phyloP scores from a whole-genome alignment of 1,139 yeast species.

The Meyerozyma athensensis region DNA sequence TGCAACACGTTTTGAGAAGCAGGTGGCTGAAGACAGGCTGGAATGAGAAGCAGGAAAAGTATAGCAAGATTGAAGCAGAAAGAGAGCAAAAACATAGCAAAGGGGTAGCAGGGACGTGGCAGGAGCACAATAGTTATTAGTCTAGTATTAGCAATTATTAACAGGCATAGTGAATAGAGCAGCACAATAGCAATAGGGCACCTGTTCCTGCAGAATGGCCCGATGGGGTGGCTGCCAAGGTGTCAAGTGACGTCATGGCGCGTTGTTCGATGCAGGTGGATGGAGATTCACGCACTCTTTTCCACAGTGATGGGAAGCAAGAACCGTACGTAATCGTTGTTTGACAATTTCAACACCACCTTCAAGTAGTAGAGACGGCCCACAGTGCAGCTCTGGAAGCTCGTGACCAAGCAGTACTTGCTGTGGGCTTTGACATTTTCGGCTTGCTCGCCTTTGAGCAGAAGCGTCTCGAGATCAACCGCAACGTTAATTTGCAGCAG shows the following conservation, averaged over 20 bases:
- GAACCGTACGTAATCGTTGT: slow-evolving; percentile 14
- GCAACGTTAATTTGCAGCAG: not conserved
- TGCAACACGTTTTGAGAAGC: not conserved
- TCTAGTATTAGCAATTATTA: no score
- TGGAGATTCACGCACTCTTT: not conserved
- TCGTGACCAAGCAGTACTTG: slow-evolving; percentile 19
- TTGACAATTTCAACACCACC: slow-evolving; percentile 14
- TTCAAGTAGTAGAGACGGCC: slow-evolving; percentile 19
- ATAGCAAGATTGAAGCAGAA: no score
- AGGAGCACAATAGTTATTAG: no score
- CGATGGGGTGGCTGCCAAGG: not conserved
- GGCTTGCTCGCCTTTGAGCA: not conserved
- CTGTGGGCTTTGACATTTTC: slow-evolving; percentile 10
- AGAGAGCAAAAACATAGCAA: no score
- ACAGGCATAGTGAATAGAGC: no score
- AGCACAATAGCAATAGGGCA: no score
- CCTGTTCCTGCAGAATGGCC: slow-evolving; percentile 3
- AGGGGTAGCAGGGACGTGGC: no score
- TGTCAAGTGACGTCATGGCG: not conserved
- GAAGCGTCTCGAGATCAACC: not conserved
- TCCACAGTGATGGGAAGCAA: slow-evolving; percentile 3
- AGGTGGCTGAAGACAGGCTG: not conserved
- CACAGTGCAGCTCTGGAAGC: slow-evolving; percentile 21
- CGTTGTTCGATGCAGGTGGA: not conserved
- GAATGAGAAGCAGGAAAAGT: not conserved